Percentiles rank a stretch among this genome's conserved stretches.
Conservation (phyloP, 192 early-diverging fungal species). For the Rhizoclosmatium sp. region DNA sequence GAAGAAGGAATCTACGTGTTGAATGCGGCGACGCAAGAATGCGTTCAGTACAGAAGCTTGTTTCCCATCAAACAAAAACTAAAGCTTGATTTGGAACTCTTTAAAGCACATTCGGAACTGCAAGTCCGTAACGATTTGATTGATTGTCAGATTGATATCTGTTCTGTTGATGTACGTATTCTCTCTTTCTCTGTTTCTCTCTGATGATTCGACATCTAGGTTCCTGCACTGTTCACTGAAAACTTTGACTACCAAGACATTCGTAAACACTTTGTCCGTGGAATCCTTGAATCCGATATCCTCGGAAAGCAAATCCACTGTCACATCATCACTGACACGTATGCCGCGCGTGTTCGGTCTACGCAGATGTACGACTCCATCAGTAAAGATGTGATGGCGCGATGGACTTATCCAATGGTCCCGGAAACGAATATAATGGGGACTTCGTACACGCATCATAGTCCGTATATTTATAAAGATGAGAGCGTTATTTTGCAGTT, state of each 20-base stretch:
- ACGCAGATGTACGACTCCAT: conserved; percentile 79
- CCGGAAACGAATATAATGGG: conserved; percentile 85
- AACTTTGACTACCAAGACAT: conserved; percentile 98
- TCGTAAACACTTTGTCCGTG: conserved; percentile 87
- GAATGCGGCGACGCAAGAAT: conserved; percentile 77
- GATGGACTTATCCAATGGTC: conserved; percentile 95
- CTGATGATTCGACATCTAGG: conserved; percentile 47
- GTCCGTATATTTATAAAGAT: conserved; percentile 89
- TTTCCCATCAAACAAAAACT: conserved; percentile 67
- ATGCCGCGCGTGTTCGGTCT: conserved; percentile 71
- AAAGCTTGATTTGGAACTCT: conserved; percentile 64
- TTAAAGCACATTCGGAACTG: conserved; percentile 66
- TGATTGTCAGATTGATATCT: conserved; percentile 93
- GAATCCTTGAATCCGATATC: conserved; percentile 88
- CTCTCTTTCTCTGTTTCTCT: conserved; percentile 17
- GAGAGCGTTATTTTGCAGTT: conserved; percentile 73
- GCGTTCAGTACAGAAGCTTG: conserved; percentile 79
- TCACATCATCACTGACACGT: conserved; percentile 74
- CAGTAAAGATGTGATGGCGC: conserved; percentile 84
- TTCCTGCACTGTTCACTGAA: conserved; percentile 91
- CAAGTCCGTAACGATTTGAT: conserved; percentile 90
- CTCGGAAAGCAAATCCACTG: conserved; percentile 86
- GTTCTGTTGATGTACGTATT: conserved; percentile 77
- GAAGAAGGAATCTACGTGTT: conserved; percentile 87
- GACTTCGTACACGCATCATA: conserved; percentile 73